Evolutionary conservation across 75 land plant species (phyloP).

Genomic region (Picea glauca): DNA sequence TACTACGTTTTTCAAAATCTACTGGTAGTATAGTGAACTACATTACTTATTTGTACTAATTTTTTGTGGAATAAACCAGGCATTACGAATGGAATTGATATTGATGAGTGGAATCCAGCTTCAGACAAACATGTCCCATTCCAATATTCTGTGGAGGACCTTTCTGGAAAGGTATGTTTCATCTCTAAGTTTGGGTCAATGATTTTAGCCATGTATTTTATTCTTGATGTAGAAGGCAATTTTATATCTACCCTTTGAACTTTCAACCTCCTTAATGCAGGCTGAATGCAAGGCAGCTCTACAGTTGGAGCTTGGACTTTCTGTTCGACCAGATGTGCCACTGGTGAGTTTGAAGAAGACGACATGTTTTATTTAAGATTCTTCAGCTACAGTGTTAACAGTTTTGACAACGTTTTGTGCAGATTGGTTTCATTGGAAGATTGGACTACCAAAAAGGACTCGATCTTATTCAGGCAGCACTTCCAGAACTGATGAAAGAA

Average conservation of each 20-base stretch:
- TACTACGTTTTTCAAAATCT: not conserved
- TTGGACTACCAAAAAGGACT: conserved; percentile 94
- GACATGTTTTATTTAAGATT: not conserved
- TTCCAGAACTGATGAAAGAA: conserved; percentile 74
- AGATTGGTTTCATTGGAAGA: conserved; percentile 96
- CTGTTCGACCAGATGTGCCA: conserved; percentile 66
- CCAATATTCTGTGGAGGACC: conserved; percentile 55
- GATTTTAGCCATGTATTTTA: not conserved
- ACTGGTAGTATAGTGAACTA: not conserved
- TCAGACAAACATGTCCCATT: conserved; percentile 56
- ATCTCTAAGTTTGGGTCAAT: not conserved
- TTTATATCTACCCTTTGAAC: not conserved
- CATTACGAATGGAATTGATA: conserved; percentile 86
- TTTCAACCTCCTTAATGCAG: conserved; percentile 20
- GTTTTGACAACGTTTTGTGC: not conserved
- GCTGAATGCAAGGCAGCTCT: conserved; percentile 76
- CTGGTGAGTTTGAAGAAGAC: conserved; percentile 44
- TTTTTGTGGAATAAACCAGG: conserved; percentile 28
- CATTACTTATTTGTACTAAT: not conserved
- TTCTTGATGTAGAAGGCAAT: not conserved
- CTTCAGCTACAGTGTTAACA: not conserved
- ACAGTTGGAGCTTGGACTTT: conserved; percentile 82
- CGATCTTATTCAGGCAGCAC: conserved; percentile 60
- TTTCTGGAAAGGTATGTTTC: conserved; percentile 73
- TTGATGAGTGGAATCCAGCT: conserved; percentile 81